A percentile compares a stretch with the other conserved stretches of the same genome.
These are phyloP conservation scores for Leishmania mexicana DNA, from an alignment of 208 protist genomes.

Conservation along the genomic window DNA sequence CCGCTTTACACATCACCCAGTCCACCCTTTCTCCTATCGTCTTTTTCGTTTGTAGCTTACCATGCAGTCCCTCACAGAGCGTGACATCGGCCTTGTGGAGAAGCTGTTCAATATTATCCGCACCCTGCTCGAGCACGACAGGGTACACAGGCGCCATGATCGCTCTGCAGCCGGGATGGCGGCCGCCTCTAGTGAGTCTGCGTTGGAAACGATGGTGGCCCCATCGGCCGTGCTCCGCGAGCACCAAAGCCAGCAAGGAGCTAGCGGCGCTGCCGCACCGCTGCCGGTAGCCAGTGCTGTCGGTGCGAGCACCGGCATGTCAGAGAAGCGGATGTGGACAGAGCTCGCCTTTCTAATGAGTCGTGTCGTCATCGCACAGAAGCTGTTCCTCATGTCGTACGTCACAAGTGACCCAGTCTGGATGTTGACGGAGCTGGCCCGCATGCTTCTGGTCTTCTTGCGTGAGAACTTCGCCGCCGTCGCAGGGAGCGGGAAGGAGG, in stretches of 20 bases:
- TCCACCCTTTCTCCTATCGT: background rate
- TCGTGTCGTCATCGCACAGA: conserved; percentile 56
- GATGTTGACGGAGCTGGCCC: conserved; percentile 37
- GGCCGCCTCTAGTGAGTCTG: background rate
- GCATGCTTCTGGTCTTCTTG: conserved; percentile 55
- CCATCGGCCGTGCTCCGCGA: conserved; percentile 32
- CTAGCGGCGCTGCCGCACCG: background rate
- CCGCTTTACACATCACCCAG: too few species aligned
- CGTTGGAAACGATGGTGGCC: conserved; percentile 4
- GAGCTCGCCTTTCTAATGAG: conserved; percentile 68
- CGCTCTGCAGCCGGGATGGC: background rate
- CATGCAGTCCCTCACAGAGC: conserved; percentile 60
- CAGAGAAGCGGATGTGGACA: conserved; percentile 62
- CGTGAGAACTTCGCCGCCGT: conserved; percentile 26
- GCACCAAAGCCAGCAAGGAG: conserved; percentile 14
- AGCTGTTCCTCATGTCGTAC: conserved; percentile 60
- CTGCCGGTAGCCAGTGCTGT: background rate
- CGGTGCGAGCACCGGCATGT: background rate
- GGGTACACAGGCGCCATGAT: background rate
- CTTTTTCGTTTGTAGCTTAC: background rate
- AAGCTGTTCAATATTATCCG: conserved; percentile 65
- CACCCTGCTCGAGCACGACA: conserved; percentile 38
- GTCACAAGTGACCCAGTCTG: conserved; percentile 39
- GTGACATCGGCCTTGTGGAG: conserved; percentile 62
- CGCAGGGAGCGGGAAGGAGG: conserved; percentile 11